These are phyloP conservation scores for Acanthamoeba castellanii DNA, from an alignment of 208 protist genomes.

Conservation along the genomic window DNA sequence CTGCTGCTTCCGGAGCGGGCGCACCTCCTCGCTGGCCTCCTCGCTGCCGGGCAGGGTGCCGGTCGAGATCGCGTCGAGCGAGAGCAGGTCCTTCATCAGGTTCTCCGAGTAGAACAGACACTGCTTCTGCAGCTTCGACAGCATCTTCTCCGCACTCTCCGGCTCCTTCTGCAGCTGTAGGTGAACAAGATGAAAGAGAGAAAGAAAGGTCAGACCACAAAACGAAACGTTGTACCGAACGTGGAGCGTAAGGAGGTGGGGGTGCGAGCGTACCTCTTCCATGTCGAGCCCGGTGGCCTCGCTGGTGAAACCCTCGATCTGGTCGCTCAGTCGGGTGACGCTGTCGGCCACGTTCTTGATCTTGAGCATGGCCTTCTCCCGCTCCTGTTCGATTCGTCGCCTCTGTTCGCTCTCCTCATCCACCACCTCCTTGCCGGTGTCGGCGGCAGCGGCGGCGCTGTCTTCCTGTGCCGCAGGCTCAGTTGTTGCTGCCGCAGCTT, in stretches of 20 bases:
- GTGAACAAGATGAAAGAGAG: not conserved
- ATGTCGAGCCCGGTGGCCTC: not conserved
- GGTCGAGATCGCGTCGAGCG: constrained; percentile 5
- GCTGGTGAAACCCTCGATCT: not conserved
- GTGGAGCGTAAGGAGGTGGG: not conserved
- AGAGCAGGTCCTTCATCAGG: constrained; percentile 50
- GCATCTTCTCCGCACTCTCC: not conserved
- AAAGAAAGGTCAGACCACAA: not conserved
- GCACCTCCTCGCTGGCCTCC: not conserved
- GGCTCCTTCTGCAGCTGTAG: not conserved
- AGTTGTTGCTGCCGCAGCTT: not conserved
- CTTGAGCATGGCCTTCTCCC: constrained; percentile 33
- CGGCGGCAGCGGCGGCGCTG: not conserved
- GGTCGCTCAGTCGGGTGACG: constrained; percentile 3
- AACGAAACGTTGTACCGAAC: not conserved
- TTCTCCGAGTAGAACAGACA: constrained; percentile 38
- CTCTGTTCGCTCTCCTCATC: not conserved
- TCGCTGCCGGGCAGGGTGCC: not conserved
- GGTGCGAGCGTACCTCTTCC: not conserved
- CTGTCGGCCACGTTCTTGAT: not conserved
- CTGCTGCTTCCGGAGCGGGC: constrained; percentile 24
- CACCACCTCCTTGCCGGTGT: not conserved
- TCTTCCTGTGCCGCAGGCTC: too few species aligned
- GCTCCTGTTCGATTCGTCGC: not conserved
- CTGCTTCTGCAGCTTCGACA: constrained; percentile 14